Percentiles rank a stretch among this genome's conserved stretches.
These are phyloP conservation scores for Pistacia vera DNA, from an alignment of 345 rosid genomes.

Conservation along the genomic window DNA sequence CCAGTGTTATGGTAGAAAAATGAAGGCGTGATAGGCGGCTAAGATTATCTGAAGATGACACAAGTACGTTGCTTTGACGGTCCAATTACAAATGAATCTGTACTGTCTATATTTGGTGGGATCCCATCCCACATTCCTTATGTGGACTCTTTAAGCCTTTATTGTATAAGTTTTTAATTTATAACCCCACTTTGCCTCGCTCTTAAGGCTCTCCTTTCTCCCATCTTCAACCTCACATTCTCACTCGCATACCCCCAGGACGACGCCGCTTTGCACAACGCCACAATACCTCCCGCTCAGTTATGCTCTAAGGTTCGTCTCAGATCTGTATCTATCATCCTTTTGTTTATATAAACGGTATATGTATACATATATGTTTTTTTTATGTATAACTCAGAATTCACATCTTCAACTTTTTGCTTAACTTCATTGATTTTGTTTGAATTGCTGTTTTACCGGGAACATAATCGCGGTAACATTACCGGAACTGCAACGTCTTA, in stretches of 20 bases:
- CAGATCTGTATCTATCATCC: background rate
- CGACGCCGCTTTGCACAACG: background rate
- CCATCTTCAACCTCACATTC: background rate
- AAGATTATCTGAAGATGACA: background rate
- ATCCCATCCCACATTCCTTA: background rate
- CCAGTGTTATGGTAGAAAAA: background rate
- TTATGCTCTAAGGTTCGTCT: conserved; percentile 1
- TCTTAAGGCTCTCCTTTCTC: background rate
- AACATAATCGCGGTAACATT: no score
- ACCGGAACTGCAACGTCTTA: no score
- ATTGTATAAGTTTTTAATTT: no score
- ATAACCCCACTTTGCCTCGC: no score
- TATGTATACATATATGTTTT: no score
- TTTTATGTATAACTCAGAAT: no score
- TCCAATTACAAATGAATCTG: background rate
- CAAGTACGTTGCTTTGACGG: background rate
- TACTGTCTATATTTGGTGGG: background rate
- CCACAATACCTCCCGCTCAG: background rate
- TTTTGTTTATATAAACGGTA: background rate
- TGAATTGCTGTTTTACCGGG: no score
- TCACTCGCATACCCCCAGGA: background rate
- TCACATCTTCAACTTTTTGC: no score
- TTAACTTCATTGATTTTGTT: no score
- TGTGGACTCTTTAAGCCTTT: background rate
- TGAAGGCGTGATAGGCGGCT: background rate